Conservation (phyloP, 2,329 filamentous ascomycete genomes). For the Colletotrichum caudatum region DNA sequence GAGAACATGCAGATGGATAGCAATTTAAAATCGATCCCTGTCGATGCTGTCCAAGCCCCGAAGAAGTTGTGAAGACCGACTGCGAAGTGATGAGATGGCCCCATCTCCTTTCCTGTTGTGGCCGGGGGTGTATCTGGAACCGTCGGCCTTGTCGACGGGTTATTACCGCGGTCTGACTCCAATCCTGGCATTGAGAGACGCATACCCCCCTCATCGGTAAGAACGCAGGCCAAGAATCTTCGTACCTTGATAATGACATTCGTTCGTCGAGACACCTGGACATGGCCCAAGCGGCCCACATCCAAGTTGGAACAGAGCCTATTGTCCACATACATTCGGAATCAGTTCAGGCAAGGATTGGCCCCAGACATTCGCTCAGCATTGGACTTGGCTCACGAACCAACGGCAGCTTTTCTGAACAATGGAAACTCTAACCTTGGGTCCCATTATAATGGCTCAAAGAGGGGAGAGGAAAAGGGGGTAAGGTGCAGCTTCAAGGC, state of each 20-base stretch:
- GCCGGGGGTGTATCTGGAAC: neutral
- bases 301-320: neutral
- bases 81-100: conserved; percentile 29
- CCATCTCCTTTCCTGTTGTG: conserved; percentile 22
- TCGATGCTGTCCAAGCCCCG: conserved; percentile 12
- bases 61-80: conserved; percentile 6
- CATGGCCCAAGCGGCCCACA: neutral
- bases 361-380: neutral
- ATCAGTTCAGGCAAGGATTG: neutral
- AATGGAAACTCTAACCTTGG: neutral
- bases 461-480: neutral
- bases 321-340: neutral
- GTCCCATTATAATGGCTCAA: neutral
- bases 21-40: conserved; percentile 20
- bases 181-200: conserved; percentile 1
- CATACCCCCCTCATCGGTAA: conserved; percentile 4
- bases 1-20: neutral
- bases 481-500: neutral
- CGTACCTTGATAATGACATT: neutral
- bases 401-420: neutral
- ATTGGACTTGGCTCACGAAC: neutral
- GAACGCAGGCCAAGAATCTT: conserved; percentile 10
- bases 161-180: conserved; percentile 3
- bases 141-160: neutral
- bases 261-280: neutral